Base-by-base conservation (phyloP, 75 land plant species). In the Picea glauca region DNA sequence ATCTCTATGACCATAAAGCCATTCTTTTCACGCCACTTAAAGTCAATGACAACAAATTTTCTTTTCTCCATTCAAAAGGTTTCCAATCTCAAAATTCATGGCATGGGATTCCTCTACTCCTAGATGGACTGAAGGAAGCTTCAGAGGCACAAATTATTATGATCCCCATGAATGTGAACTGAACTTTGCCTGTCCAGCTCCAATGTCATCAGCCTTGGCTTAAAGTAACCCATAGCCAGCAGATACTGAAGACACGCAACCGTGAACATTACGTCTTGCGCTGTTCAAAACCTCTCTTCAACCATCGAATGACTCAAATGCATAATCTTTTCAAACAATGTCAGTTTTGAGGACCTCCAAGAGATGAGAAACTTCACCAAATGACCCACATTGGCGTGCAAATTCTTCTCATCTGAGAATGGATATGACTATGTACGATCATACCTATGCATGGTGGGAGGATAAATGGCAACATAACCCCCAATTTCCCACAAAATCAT, bases 181-280 rank as follows among this genome's bases (percentile, higher is more conserved):
- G 92, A 81, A 31, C 86, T 78, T 23, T 86, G 87, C 30, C 84
- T 81, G 63, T 80, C 94, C 65, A 91, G 79, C 78, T 91, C 97
- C 58, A 87, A 60, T 6, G 93, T 80, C 91, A 92, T 87, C 43
- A 94, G 74, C 62, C 93, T 85, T 40, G 99, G 97, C 80, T 96
- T 97, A 60, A 83, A 88, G 77, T 94, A 96, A 3, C 99, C 99
- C 40, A 96, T 93, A 50, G 96, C 84, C 56, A 94, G 79, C 78
- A 96, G 89, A 70, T 96, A 97, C 83, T 94, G 94, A 76, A 96
- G 88, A 97, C 99, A 96, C 72, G 90, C 94, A 60, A 88, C 93
- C 1, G 93, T 89, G 58, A 92, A 86, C 77, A 81, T 72, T 78
- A 96, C 90, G 87, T 96, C 96, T 74, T 82, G 81, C 62, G 90